Conservation (phyloP, 2,329 filamentous ascomycete genomes). For the Pseudogymnoascus sp. region DNA sequence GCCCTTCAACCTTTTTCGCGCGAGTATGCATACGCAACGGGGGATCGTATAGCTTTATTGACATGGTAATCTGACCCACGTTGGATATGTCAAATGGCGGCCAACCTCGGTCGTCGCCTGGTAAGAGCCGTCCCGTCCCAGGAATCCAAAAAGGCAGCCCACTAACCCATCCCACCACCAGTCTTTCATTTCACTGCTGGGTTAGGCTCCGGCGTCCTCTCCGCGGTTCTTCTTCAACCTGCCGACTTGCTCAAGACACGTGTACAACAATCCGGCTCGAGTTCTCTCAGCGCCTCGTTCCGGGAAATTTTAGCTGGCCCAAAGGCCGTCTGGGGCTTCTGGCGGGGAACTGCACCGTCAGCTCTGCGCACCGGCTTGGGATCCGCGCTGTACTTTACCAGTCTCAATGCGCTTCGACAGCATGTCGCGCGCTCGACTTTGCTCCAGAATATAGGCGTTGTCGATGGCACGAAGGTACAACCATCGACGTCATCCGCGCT, state of each 20-base stretch:
- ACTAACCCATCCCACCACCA: constrained; percentile 27
- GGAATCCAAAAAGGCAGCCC: background rate
- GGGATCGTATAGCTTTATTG: background rate
- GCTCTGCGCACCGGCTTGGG: constrained; percentile 90
- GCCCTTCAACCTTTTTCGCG: background rate
- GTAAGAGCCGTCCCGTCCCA: constrained; percentile 27
- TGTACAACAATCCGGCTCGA: constrained; percentile 74
- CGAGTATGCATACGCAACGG: constrained; percentile 3
- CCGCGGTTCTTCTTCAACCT: constrained; percentile 85
- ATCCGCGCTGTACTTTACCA: constrained; percentile 88
- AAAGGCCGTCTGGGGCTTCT: constrained; percentile 60
- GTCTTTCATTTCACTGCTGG: constrained; percentile 85
- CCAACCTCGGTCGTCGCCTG: constrained; percentile 39
- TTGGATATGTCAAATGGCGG: constrained; percentile 42
- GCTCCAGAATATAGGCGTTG: constrained; percentile 26
- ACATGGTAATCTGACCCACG: constrained; percentile 5
- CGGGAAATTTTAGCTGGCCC: constrained; percentile 61
- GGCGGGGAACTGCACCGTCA: constrained; percentile 87
- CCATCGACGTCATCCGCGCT: constrained; percentile 56
- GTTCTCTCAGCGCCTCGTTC: constrained; percentile 60
- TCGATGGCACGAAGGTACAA: constrained; percentile 18
- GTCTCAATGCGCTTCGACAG: constrained; percentile 75
- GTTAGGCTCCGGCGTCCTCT: constrained; percentile 76
- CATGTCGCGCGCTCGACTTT: constrained; percentile 43
- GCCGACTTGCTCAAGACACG: constrained; percentile 95